phyloP scores from a whole-genome alignment of 2,329 filamentous ascomycete species.

The Sarocladiaceae sp. region DNA sequence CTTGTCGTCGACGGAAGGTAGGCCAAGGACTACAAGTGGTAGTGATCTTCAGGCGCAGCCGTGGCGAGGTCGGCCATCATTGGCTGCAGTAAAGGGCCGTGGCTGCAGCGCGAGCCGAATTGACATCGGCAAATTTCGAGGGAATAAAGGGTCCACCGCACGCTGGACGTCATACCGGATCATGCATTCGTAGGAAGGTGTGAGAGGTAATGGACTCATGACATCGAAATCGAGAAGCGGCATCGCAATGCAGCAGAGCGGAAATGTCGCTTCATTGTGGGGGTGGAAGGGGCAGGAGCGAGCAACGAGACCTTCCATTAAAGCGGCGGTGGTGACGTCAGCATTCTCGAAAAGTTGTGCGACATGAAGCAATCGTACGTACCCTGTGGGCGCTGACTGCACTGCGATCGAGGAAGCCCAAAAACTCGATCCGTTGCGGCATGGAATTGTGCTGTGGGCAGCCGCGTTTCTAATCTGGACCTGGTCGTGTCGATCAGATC shows the following conservation, averaged over 20 bases:
- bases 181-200: neutral
- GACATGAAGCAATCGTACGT: neutral
- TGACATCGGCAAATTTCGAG: conserved; percentile 7
- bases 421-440: conserved; percentile 2
- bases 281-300: neutral
- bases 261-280: neutral
- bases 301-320: neutral
- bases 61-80: neutral
- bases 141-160: conserved; percentile 4
- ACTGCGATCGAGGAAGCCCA: neutral
- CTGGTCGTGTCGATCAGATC: conserved; percentile 2
- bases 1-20: neutral
- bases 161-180: conserved; percentile 6
- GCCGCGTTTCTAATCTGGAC: neutral
- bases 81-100: neutral
- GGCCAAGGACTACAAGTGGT: neutral
- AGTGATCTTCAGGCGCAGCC: neutral
- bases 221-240: no score
- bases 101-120: neutral
- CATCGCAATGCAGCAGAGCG: neutral
- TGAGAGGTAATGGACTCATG: no score
- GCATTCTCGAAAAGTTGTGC: neutral
- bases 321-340: neutral
- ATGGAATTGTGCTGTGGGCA: neutral
- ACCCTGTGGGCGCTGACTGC: neutral